Conservation (phyloP, 495 filamentous ascomycete genomes). For the Coniosporium apollinis region DNA sequence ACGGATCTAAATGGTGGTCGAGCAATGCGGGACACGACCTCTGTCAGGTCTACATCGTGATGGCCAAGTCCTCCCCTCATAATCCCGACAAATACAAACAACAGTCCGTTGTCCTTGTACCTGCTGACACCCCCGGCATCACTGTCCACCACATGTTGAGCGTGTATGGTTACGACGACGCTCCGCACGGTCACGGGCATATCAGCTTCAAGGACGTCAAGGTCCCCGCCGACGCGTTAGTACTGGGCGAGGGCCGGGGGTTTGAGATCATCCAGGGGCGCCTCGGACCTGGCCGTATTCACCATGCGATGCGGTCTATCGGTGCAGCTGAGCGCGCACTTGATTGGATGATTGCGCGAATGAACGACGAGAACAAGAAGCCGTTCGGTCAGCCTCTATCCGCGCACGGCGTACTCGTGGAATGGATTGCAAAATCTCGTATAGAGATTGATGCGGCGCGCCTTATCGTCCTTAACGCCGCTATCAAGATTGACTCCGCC, state of each 20-base stretch:
- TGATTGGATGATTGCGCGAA: constrained; percentile 74
- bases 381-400: constrained; percentile 67
- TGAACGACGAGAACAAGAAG: constrained; percentile 75
- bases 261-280: constrained; percentile 95
- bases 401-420: constrained; percentile 78
- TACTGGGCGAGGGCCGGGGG: constrained; percentile 80
- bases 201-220: constrained; percentile 74
- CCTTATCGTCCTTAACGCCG: constrained; percentile 74
- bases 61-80: constrained; percentile 65
- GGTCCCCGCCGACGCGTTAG: constrained; percentile 58
- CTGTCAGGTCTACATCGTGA: constrained; percentile 79
- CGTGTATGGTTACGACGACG: constrained; percentile 90
- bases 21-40: constrained; percentile 81
- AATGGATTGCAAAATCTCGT: constrained; percentile 81
- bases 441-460: constrained; percentile 83
- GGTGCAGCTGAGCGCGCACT: constrained; percentile 72
- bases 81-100: constrained; percentile 65
- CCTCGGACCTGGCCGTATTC: constrained; percentile 80
- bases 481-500: constrained; percentile 71
- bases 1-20: constrained; percentile 94
- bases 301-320: constrained; percentile 86
- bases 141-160: constrained; percentile 71
- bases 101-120: constrained; percentile 79
- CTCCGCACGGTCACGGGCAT: constrained; percentile 79
- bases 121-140: constrained; percentile 56